Evolutionary conservation across 2,329 filamentous ascomycete genomes (phyloP), one percentile per base, ranked within the genome.

Genomic region (Tolypocladium paradoxum): DNA sequence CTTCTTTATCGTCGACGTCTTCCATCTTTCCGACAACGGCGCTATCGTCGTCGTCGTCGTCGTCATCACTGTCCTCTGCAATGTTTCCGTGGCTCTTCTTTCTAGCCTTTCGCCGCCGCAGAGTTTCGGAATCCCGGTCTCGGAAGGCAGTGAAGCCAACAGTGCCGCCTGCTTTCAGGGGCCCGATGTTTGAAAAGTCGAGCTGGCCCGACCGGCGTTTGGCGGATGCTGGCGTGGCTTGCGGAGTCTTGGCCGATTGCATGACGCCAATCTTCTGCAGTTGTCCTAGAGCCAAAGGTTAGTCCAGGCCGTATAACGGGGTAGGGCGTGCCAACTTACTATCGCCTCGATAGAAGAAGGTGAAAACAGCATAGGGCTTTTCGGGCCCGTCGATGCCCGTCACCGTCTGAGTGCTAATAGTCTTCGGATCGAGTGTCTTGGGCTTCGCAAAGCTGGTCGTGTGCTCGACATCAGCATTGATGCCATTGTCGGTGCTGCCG

Each of bases 371-470:
- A 71, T 96, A 99, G 4, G 95, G 93, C 70, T 92, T 93, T 57
- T 97, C 92, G 22, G 91, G 90, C 0, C 90, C 89, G 68, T 99
- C 93, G 57, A 97, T 95, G 20, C 92, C 93, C 9, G 93, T 97
- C n/a, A 99, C 93, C 0, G 93, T 99, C 72, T 99, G 93, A 3
- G 93, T 99, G 65, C 91, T 97, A 65, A 99, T 99, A 2, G 90
- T 90, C 73, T 96, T 96, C 0, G 92, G 92, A 72, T 97, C 95
- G 51, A 96, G 77, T 1, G 90, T 87, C 77, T 96, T 97, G 16
- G 91, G 92, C 72, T 96, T 95, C 11, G 92, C 92, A 70, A 97
- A 97, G 66, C 91, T 96, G 8, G 93, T 97, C 2, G 93, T 97
- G 68, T 99, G 93, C 70, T 97, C 93, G 53, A 96, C 82, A 64